Conservation (phyloP, 495 filamentous ascomycete species). For the Penicillium canariense region DNA sequence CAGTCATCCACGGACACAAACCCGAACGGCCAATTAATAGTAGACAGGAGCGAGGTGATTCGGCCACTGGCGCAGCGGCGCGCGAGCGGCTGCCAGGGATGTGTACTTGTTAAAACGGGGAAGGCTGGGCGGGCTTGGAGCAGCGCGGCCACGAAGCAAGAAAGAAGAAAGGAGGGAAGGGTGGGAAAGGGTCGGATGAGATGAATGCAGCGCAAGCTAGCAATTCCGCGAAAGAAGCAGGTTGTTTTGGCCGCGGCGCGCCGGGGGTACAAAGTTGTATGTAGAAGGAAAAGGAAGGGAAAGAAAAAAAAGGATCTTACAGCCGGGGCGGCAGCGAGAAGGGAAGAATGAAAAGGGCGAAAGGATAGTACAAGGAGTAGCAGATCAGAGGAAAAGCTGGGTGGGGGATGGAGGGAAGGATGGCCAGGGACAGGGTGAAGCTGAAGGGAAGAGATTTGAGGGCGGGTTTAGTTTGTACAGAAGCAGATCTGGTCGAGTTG, state of each 20-base stretch:
- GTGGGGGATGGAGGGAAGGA: slow-evolving; percentile 6
- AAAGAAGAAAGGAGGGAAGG: slow-evolving; percentile 1
- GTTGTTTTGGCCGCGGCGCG: neutral
- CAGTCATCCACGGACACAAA: neutral
- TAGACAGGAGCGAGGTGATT: neutral
- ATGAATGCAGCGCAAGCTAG: neutral
- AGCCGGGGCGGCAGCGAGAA: neutral
- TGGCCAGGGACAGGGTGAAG: slow-evolving; percentile 14
- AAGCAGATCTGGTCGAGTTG: neutral
- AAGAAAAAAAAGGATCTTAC: slow-evolving; percentile 24
- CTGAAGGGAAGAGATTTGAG: slow-evolving; percentile 18
- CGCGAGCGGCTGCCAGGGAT: slow-evolving; percentile 41
- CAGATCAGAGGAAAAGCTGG: slow-evolving; percentile 9
- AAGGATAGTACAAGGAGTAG: slow-evolving; percentile 7
- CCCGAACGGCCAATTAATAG: neutral
- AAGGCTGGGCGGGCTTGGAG: slow-evolving; percentile 16
- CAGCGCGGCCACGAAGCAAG: slow-evolving; percentile 11
- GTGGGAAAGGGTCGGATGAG: neutral
- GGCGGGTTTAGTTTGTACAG: slow-evolving; percentile 20
- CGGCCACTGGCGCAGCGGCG: neutral
- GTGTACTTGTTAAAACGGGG: slow-evolving; percentile 28
- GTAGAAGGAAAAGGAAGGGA: slow-evolving; percentile 2
- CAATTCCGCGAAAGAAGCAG: slow-evolving; percentile 3
- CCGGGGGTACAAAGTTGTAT: slow-evolving; percentile 3
- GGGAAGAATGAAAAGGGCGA: slow-evolving; percentile 3